Conservation (phyloP, 2,329 filamentous ascomycete genomes). For the Aspergillus pseudonomiae region DNA sequence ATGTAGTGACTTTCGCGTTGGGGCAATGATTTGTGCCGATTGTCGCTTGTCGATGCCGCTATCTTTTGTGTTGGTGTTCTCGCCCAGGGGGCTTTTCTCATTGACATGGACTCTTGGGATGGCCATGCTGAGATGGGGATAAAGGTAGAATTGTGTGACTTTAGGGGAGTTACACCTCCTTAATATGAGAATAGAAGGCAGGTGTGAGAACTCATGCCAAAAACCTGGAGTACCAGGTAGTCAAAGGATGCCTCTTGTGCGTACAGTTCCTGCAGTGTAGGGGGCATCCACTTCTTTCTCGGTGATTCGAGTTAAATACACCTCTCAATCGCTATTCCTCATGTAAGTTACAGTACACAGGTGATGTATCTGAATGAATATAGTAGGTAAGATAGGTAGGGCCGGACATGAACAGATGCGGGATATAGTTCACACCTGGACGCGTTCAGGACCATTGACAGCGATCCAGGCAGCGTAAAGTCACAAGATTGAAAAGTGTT, state of each 20-base stretch:
- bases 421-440: background rate
- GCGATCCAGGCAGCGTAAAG: background rate
- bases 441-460: background rate
- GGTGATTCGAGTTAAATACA: background rate
- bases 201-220: background rate
- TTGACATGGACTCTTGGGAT: constrained; percentile 26
- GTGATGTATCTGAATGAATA: background rate
- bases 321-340: background rate
- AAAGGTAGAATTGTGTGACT: background rate
- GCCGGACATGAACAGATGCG: background rate
- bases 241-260: background rate
- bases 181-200: background rate
- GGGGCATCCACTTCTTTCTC: background rate
- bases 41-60: background rate
- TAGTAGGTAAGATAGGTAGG: background rate
- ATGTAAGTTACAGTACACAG: background rate
- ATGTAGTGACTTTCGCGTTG: constrained; percentile 43
- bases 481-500: background rate
- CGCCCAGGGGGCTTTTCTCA: constrained; percentile 22
- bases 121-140: constrained; percentile 20
- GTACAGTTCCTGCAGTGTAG: background rate
- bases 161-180: background rate
- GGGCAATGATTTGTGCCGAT: constrained; percentile 2
- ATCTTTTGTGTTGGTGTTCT: constrained; percentile 16
- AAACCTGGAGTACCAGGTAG: background rate